Evolutionary conservation across 2,329 filamentous ascomycete genomes (phyloP), one percentile per base, ranked within the genome.

Genomic region (Aspergillus pseudotamarii): DNA sequence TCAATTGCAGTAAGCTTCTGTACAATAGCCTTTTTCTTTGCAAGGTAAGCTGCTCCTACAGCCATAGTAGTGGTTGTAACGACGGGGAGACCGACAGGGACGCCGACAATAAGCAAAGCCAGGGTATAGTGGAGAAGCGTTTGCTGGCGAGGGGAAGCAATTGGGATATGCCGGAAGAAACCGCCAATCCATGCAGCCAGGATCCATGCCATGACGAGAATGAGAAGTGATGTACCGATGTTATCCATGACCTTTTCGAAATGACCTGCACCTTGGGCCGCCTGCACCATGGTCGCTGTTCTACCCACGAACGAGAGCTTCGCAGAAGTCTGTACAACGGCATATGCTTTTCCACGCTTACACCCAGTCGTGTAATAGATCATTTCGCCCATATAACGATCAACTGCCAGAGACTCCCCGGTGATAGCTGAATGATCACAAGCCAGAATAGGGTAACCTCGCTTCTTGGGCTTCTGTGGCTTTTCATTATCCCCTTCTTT

Each of bases 211-310:
- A 92, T 89, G 78, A 93, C 90, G 57, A 93, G 83, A 67, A 93
- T 87, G 70, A 93, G 82, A 58, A 93, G 84, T 61, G 88, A 83
- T 30, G 89, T 91, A 76, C 90, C 90, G 72, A 93, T 93, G 69
- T 86, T 90, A 82, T 92, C 89, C 90, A 93, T 93, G 81, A 93
- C 91, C 62, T 90, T 87, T 82, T 93, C 92, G 83, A 92, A 91
- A 78, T 92, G 89, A 74, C 90, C 90, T 75, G 90, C 88, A 73
- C 91, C 90, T 79, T 90, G 86, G 65, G 90, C 90, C 64, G 89
- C 88, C 78, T 91, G 86, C 56, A 93, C 90, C 68, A 93, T 85
- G 66, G 84, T 86, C 53, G 90, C 90, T 69, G 90, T 93, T 74
- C 88, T 88, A 77, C 90, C 90, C 75, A 93, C 90, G 79, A 93